Percentiles rank a stretch among this genome's conserved stretches.
Evolutionary conservation across 768 basidiomycete genomes (phyloP).

Genomic region (Suillus placidus): DNA sequence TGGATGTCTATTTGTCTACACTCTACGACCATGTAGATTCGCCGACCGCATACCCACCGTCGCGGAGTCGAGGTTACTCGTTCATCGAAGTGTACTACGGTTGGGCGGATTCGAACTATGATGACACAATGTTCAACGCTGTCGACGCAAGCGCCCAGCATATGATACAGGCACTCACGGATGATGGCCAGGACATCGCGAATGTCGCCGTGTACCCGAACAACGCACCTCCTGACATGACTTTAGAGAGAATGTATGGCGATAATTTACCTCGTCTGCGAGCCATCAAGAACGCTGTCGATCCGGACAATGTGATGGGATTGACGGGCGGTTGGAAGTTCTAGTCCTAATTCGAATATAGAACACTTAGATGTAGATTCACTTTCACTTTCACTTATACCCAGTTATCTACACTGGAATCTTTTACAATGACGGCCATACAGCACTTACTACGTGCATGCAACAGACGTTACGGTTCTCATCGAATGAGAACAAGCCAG

Average conservation of each 20-base stretch:
- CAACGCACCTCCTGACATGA: not conserved
- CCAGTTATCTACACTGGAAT: no score
- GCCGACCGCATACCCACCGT: slow-evolving; percentile 47
- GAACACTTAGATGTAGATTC: no score
- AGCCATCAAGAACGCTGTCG: not conserved
- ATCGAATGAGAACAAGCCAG: not conserved
- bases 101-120: not conserved
- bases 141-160: not conserved
- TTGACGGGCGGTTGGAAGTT: not conserved
- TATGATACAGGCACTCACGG: not conserved
- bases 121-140: not conserved
- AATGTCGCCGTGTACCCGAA: not conserved
- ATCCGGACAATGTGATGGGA: not conserved
- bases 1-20: slow-evolving; percentile 52
- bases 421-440: no score
- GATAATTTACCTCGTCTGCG: not conserved
- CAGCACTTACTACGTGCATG: not conserved
- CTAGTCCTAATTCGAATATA: not conserved
- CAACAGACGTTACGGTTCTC: not conserved
- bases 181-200: not conserved
- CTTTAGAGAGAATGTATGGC: not conserved
- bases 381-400: no score
- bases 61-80: slow-evolving; percentile 22
- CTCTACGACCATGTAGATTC: slow-evolving; percentile 39
- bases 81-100: not conserved